These are phyloP conservation scores for Leishmania arabica DNA, from an alignment of 208 protist species.

Conservation along the genomic window DNA sequence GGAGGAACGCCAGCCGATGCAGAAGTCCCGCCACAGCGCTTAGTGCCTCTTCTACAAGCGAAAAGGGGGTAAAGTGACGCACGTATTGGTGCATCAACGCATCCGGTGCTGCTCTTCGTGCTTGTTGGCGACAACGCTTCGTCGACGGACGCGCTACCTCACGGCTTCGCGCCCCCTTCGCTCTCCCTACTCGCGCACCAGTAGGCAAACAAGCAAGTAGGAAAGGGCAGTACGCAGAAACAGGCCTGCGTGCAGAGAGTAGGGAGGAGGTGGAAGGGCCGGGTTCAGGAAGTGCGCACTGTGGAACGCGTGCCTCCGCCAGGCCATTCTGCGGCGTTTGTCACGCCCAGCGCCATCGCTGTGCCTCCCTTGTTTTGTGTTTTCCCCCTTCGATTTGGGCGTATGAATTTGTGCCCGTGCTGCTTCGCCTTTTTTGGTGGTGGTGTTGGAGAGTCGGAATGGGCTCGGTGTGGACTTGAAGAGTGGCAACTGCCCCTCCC, in stretches of 20 bases:
- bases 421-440: neutral
- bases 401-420: neutral
- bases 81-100: neutral
- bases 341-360: neutral
- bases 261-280: neutral
- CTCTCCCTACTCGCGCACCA: neutral
- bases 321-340: neutral
- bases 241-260: neutral
- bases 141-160: neutral
- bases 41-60: neutral
- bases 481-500: neutral
- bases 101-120: neutral
- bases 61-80: neutral
- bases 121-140: neutral
- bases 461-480: neutral
- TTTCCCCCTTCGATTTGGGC: neutral
- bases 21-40: constrained; percentile 4
- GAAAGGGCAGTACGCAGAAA: neutral
- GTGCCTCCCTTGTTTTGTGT: neutral
- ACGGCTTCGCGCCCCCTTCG: neutral
- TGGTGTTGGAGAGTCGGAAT: neutral
- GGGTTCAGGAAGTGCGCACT: neutral
- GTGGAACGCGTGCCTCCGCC: neutral
- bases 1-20: constrained; percentile 25
- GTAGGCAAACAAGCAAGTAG: neutral